Evolutionary conservation across 768 basidiomycete genomes (phyloP).

Genomic region (Mycena leptocephala): DNA sequence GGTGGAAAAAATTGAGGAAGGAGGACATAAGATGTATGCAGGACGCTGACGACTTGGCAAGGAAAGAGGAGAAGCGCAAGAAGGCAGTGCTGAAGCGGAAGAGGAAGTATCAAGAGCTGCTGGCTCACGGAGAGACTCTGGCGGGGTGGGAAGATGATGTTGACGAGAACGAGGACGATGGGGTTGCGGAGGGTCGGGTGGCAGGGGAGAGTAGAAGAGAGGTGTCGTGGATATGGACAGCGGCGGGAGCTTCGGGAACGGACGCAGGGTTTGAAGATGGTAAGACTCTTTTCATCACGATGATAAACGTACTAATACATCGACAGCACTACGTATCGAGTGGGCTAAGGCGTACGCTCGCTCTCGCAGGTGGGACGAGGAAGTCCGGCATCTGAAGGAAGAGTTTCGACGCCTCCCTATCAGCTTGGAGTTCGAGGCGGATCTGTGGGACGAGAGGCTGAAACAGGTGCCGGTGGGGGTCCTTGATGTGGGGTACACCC

Average conservation of each 20-base stretch:
- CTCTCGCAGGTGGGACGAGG: slow-evolving; percentile 23
- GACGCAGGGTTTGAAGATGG: slow-evolving; percentile 13
- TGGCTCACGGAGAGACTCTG: neutral
- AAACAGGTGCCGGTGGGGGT: neutral
- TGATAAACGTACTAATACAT: neutral
- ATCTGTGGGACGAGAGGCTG: slow-evolving; percentile 6
- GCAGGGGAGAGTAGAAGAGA: neutral
- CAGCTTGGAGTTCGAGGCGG: neutral
- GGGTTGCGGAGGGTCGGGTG: neutral
- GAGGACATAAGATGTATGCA: slow-evolving; percentile 11
- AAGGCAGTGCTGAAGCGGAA: neutral
- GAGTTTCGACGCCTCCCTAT: slow-evolving; percentile 19
- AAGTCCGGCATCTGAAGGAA: slow-evolving; percentile 23
- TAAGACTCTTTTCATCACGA: neutral
- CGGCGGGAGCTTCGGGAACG: neutral
- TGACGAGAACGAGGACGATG: neutral
- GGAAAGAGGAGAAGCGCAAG: neutral
- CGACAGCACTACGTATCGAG: slow-evolving; percentile 24
- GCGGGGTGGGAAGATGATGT: neutral
- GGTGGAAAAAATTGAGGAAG: neutral
- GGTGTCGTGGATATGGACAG: slow-evolving; percentile 20
- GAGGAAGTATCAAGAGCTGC: neutral
- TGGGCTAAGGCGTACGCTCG: slow-evolving; percentile 26
- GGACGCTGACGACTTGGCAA: slow-evolving; percentile 2
- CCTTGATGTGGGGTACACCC: neutral